Conservation (phyloP, 1,284 basidiomycete genomes). For the Jaminaea rosea region DNA sequence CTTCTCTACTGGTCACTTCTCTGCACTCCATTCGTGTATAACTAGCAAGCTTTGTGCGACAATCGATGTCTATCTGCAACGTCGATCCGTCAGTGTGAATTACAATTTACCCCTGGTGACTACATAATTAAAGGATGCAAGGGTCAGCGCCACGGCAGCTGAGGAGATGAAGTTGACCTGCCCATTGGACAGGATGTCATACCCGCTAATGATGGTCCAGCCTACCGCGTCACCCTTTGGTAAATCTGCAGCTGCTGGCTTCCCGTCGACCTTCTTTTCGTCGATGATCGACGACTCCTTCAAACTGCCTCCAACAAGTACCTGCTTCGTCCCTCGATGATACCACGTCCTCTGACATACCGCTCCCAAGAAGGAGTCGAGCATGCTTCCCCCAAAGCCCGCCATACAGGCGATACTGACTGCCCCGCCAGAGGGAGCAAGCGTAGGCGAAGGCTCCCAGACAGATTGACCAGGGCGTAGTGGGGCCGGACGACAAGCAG, state of each 20-base stretch:
- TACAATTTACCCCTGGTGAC: too few species aligned
- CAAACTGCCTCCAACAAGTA: slow-evolving; percentile 51
- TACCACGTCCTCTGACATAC: slow-evolving; percentile 75
- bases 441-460: too few species aligned
- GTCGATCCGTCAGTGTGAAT: too few species aligned
- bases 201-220: slow-evolving; percentile 59
- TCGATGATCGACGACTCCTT: neutral
- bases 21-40: too few species aligned
- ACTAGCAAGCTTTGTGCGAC: too few species aligned
- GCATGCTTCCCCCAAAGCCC: slow-evolving; percentile 31
- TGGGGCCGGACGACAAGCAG: slow-evolving; percentile 55
- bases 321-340: slow-evolving; percentile 56
- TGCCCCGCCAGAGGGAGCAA: too few species aligned
- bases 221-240: too few species aligned
- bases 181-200: slow-evolving; percentile 69
- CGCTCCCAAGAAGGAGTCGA: slow-evolving; percentile 75
- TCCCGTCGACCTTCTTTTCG: neutral
- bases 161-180: slow-evolving; percentile 34
- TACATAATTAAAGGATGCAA: too few species aligned
- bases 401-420: slow-evolving; percentile 48
- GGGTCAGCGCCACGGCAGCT: slow-evolving; percentile 9
- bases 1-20: too few species aligned
- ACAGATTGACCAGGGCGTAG: too few species aligned
- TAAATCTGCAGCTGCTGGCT: slow-evolving; percentile 40
- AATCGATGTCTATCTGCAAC: too few species aligned